Percentiles rank a stretch among this genome's conserved stretches.
Evolutionary conservation across 2,329 filamentous ascomycete genomes (phyloP).

Genomic region (Cadophora sp.): DNA sequence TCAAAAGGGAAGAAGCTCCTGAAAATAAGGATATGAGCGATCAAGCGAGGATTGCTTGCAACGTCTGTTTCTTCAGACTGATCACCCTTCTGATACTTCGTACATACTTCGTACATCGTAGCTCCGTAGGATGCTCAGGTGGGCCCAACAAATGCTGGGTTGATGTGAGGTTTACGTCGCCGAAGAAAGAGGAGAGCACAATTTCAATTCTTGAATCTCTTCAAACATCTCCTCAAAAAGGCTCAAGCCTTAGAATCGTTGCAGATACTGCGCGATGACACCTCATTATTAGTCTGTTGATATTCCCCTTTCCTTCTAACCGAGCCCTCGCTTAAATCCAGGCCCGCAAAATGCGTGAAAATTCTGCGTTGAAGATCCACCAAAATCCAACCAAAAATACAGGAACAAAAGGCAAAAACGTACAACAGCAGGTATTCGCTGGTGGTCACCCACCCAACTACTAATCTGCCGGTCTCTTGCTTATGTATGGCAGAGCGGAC

Average conservation of each 20-base stretch:
- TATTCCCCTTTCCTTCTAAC: neutral
- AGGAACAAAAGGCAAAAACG: neutral
- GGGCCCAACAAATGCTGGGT: too few relatives aligned
- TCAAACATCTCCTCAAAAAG: too few relatives aligned
- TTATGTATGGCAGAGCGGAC: conserved; percentile 3
- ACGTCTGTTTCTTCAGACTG: too few relatives aligned
- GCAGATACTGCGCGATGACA: too few relatives aligned
- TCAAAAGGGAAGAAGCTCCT: neutral
- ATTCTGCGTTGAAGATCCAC: neutral
- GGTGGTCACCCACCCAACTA: conserved; percentile 2
- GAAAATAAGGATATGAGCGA: too few relatives aligned
- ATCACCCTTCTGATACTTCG: neutral
- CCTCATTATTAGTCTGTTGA: too few relatives aligned
- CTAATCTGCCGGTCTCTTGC: neutral
- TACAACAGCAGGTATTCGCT: conserved; percentile 1
- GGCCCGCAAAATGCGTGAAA: neutral
- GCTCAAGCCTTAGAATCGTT: too few relatives aligned
- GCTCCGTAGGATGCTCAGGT: too few relatives aligned
- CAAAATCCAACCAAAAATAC: neutral
- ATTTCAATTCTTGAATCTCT: too few relatives aligned
- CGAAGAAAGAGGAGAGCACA: too few relatives aligned
- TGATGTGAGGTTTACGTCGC: too few relatives aligned
- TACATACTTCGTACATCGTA: neutral
- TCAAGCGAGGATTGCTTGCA: too few relatives aligned
- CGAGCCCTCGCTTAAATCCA: neutral